Conservation (phyloP, 768 basidiomycete species). For the Dendrothele bispora region DNA sequence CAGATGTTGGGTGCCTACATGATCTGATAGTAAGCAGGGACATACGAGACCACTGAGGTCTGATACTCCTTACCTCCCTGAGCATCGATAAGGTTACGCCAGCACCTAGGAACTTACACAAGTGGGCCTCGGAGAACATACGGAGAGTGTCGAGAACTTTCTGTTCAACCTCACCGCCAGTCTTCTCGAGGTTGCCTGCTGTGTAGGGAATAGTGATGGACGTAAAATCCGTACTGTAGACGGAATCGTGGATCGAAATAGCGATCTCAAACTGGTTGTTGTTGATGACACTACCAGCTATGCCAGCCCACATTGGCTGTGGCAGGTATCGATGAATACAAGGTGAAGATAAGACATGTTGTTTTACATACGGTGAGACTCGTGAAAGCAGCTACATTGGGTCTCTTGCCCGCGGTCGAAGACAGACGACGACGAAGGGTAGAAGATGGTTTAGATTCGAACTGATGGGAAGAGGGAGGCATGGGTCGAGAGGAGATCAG, state of each 20-base stretch:
- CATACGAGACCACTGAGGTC: slow-evolving; percentile 6
- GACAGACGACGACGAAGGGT: slow-evolving; percentile 71
- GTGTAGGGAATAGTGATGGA: slow-evolving; percentile 56
- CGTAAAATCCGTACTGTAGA: slow-evolving; percentile 80
- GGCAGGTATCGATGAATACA: slow-evolving; percentile 14
- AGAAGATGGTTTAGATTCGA: slow-evolving; percentile 64
- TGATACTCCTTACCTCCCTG: slow-evolving; percentile 51
- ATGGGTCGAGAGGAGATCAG: slow-evolving; percentile 33
- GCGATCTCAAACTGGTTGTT: slow-evolving; percentile 69
- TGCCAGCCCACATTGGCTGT: slow-evolving; percentile 88
- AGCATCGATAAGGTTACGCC: slow-evolving; percentile 74
- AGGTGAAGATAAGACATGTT: slow-evolving; percentile 17
- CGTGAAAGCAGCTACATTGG: slow-evolving; percentile 55
- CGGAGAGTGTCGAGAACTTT: slow-evolving; percentile 65
- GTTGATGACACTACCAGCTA: slow-evolving; percentile 62
- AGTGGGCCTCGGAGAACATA: slow-evolving; percentile 72
- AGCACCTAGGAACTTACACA: slow-evolving; percentile 85
- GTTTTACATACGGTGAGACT: slow-evolving; percentile 60
- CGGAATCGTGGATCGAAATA: slow-evolving; percentile 80
- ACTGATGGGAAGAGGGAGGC: slow-evolving; percentile 50
- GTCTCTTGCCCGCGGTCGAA: slow-evolving; percentile 49
- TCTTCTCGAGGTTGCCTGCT: slow-evolving; percentile 50
- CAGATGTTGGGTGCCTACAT: slow-evolving; percentile 74
- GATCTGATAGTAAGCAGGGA: slow-evolving; percentile 19
- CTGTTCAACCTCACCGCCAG: slow-evolving; percentile 59